phyloP scores from a whole-genome alignment of 2,329 filamentous ascomycete genomes.

The Aspergillus tamarii region DNA sequence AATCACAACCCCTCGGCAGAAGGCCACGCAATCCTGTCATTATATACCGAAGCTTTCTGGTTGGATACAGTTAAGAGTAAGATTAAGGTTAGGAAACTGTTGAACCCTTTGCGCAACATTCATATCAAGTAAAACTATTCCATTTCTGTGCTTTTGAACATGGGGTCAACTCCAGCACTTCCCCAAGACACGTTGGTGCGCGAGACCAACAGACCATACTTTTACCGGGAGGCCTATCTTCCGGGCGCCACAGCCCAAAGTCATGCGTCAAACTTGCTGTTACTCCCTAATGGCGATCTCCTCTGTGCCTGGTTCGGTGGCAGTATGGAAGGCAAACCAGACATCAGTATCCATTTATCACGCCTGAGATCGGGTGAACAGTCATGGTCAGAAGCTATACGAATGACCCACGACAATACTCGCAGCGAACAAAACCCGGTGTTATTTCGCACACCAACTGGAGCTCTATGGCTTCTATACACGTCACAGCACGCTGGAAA shows the following conservation, averaged over 20 bases:
- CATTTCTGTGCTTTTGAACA: background rate
- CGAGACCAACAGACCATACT: background rate
- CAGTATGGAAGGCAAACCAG: background rate
- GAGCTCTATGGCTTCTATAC: background rate
- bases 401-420: background rate
- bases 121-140: background rate
- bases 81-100: background rate
- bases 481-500: background rate
- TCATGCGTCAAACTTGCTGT: background rate
- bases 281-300: background rate
- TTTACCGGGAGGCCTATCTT: background rate
- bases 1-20: background rate
- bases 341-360: background rate
- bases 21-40: background rate
- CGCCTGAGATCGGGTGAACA: background rate
- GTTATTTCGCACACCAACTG: background rate
- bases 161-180: background rate
- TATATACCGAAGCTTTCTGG: background rate
- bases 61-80: background rate
- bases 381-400: background rate
- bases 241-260: background rate
- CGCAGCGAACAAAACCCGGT: background rate
- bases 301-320: background rate
- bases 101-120: background rate
- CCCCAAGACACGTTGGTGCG: background rate